phyloP scores from a whole-genome alignment of 352 stramenopile genomes.

The Globisporangium middletonii region DNA sequence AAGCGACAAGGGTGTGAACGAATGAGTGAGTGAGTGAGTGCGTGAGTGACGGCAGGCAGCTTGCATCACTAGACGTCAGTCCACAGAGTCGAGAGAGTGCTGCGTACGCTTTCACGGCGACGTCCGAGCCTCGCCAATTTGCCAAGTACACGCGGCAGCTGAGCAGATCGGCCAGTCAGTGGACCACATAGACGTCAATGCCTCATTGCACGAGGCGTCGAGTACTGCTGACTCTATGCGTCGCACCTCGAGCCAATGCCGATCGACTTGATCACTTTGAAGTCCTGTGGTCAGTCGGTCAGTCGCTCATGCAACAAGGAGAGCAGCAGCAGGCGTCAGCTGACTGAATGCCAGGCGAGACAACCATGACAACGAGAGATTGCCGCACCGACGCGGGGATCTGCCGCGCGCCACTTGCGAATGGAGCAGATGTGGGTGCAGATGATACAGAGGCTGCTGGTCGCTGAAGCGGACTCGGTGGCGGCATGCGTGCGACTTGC shows the following conservation, averaged over 20 bases:
- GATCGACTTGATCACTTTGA: conserved; percentile 44
- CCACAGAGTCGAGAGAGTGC: not conserved
- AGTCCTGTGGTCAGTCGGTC: conserved; percentile 15
- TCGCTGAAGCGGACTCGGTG: not conserved
- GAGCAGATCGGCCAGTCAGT: not conserved
- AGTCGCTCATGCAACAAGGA: too few species aligned
- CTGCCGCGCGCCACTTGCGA: conserved; percentile 15
- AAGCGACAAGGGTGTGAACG: not conserved
- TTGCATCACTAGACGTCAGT: not conserved
- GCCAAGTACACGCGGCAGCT: conserved; percentile 77
- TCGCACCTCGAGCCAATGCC: conserved; percentile 60
- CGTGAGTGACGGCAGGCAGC: not conserved
- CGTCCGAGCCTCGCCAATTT: conserved; percentile 64
- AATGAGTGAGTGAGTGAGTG: not conserved
- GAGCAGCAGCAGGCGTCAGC: too few species aligned
- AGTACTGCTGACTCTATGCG: not conserved
- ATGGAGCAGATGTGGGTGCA: not conserved
- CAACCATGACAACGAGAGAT: not conserved
- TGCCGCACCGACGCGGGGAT: conserved; percentile 18
- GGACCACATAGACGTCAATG: not conserved
- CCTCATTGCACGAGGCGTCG: too few species aligned
- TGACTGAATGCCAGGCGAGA: not conserved
- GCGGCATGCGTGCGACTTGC: not conserved
- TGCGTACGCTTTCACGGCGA: conserved; percentile 71
- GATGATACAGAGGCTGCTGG: not conserved